Base-by-base conservation (phyloP, 371 early-diverging fungal genomes). In the Smittium culicis region DNA sequence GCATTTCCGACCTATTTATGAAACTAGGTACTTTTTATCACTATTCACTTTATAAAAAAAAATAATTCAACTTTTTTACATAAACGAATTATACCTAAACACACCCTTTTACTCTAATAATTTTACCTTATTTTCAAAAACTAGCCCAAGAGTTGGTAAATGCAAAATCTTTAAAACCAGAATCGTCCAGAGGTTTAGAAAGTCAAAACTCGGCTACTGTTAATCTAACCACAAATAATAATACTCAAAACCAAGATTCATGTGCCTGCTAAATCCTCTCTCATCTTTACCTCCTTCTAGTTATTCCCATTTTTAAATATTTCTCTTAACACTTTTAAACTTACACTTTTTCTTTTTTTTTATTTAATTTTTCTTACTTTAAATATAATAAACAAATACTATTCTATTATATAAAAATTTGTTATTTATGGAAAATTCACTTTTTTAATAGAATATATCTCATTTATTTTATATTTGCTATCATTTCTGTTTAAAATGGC, bases 1-100 rank as follows among this genome's bases (percentile, higher is more conserved):
- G 87, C 69, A 91, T 96, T 27, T 82, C 81, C 67, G 92, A 91
- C 65, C 78, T 95, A 45, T 96, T 96, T 73, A 85, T 85, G 31
- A 83, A 86, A 65, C 88, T 96, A 81, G 93, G 91, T 83, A 80
- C 67, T 74, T 45, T 65, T 58, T 58, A 25, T n/a, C n/a, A n/a
- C n/a, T n/a, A n/a, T n/a, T n/a, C n/a, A n/a, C n/a, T n/a, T n/a
- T n/a, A n/a, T n/a, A n/a, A n/a, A n/a, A n/a, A n/a, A n/a, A n/a
- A n/a, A n/a, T n/a, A n/a, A n/a, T n/a, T n/a, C n/a, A n/a, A n/a
- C n/a, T n/a, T n/a, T n/a, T n/a, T n/a, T n/a, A n/a, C n/a, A n/a
- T n/a, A n/a, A n/a, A n/a, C 20, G 45, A 45, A 45, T 45, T 45
- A 11, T 5, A 20, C 5, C 45, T 45, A 45, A 45, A 11, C 5